Percentiles rank a stretch among this genome's conserved stretches.
Evolutionary conservation across 371 early-diverging fungal genomes (phyloP).

Genomic region (Umbelopsis sp.): DNA sequence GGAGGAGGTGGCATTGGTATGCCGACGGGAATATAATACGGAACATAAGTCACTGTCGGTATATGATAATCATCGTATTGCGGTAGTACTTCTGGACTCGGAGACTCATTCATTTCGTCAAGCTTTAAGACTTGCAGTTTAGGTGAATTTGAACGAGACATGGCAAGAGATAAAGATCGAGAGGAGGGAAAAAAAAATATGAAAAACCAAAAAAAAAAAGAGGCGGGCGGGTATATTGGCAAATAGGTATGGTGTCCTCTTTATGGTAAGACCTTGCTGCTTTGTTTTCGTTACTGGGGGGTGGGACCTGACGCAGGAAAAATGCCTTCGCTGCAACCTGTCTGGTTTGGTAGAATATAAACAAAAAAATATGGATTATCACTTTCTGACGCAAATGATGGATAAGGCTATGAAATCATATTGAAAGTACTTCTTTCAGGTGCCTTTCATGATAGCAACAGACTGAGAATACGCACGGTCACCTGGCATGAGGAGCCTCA

Average conservation of each 20-base stretch:
- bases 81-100: background rate
- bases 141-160: slow-evolving; percentile 8
- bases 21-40: slow-evolving; percentile 7
- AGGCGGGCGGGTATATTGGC: no score
- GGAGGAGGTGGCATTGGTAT: slow-evolving; percentile 7
- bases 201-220: background rate
- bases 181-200: background rate
- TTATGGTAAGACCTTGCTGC: slow-evolving; percentile 14
- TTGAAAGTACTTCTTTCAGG: no score
- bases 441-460: background rate
- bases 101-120: background rate
- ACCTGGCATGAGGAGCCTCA: background rate
- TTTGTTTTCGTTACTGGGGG: slow-evolving; percentile 13
- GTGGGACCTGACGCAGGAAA: background rate
- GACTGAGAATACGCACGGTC: background rate
- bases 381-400: background rate
- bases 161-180: background rate
- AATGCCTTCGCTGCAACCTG: background rate
- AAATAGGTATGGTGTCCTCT: background rate
- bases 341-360: background rate
- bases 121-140: background rate
- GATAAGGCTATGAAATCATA: no score
- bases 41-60: slow-evolving; percentile 7
- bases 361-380: background rate
- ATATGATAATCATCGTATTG: slow-evolving; percentile 9